Base-by-base conservation (phyloP, 164 flowering plant species). In the Hamamelis virginiana region DNA sequence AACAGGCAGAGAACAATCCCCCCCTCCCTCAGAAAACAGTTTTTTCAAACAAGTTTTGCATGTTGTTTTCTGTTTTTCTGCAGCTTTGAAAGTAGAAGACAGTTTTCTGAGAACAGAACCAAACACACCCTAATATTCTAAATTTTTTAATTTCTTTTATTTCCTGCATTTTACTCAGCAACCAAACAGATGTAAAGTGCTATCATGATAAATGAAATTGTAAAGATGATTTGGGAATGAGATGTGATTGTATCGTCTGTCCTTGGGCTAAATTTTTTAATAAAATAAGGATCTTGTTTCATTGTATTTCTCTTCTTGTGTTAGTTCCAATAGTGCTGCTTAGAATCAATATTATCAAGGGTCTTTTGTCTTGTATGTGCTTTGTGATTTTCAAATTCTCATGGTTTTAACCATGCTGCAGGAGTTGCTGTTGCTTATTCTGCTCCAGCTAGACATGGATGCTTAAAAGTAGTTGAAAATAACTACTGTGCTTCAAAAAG, bases 401-500 rank as follows among this genome's bases (percentile, higher is more conserved):
- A 52, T 75, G 59, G 21, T 61, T 45, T 66, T 53, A 0, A 41
- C 22, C 26, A 48, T 78, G 58, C 18, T 80, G 69, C 82, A 94
- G 98, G 98, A 57, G 83, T 92, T 21, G 38, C 70, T 63, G 97
- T 94, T 74, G 90, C 97, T 45, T 90, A 85, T 80, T 76, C 91
- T 80, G 97, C 95, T 70, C 95, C 97, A 69, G 56, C 66, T 60
- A 83, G 95, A 71, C 90, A 91, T 83, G 91, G 89, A 67, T 92
- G 95, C 82, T 80, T 94, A 75, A 84, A 77, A 80, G 95, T 94
- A 3, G 97, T 91, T 71, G 97, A 94, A 65, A 94, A 92, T 80
- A 92, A 89, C 73, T 94, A 87, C 75, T 94, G 97, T 80, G 92
- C 98, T 78, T 94, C 97, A 27, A 91, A 78, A 85, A 86, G 96